Evolutionary conservation across 345 rosid genomes (phyloP), one percentile per base, ranked within the genome.

Genomic region (Acer campestre): DNA sequence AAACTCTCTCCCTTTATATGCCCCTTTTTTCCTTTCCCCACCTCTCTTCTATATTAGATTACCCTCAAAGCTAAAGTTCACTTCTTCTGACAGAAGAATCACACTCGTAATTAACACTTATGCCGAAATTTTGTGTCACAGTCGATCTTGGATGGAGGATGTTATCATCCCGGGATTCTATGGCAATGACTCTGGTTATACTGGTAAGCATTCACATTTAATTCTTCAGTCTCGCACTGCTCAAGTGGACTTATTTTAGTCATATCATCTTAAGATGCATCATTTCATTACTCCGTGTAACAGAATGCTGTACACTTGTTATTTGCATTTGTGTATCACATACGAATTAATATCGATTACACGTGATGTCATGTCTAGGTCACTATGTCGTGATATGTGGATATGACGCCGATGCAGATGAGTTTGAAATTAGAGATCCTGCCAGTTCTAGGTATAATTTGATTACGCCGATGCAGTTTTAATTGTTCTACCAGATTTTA

Each of bases 351-450:
- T 67, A 40, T 59, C 62, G 35, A 40, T 31, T 59, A 29, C 17
- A 58, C 68, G 42, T 42, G 62, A 38, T 82, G 71, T 65, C 61
- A 66, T 55, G 66, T 70, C 75, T 74, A 96, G 99, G 99, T 83
- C 99, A 96, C 76, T 92, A 96, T 76, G 85, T 96, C 20, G 83
- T 96, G 82, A 92, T 94, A 82, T 94, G 98, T 49, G 98, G 98
- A 79, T 96, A 94, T 74, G 97, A 94, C 76, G 82, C 93, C 44
- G 78, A 48, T 31, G 78, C 80, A 12, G 93, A 97, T 79, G 98
- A 92, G 87, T 97, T 94, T 66, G 98, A 97, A 88, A 97, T 97
- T 70, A 92, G 95, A 84, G 98, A 97, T 85, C 99, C 99, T 65
- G 97, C 98, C 74, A 89, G 93, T 91, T 83, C 95, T 77, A 82